Conservation (phyloP, 148 eudicot genomes). For the Chenopodium album region DNA sequence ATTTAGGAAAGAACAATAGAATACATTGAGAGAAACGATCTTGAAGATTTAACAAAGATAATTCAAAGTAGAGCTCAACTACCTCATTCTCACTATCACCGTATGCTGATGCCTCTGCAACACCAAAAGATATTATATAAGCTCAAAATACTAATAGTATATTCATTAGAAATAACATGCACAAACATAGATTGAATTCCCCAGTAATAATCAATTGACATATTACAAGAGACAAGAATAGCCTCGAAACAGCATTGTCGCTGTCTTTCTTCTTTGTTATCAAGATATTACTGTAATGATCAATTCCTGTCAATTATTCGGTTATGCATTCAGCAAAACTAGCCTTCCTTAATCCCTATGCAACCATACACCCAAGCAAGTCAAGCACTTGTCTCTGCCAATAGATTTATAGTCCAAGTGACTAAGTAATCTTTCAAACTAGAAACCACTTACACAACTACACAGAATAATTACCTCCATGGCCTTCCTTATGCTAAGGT, state of each 20-base stretch:
- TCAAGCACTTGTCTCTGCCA: neutral
- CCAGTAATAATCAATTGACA: neutral
- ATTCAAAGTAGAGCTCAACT: conserved; percentile 10
- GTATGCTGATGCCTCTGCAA: conserved; percentile 81
- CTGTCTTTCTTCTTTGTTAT: neutral
- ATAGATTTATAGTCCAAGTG: neutral
- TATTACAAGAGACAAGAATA: neutral
- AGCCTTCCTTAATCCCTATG: neutral
- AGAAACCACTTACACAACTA: neutral
- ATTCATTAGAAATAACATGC: neutral
- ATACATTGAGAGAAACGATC: conserved; percentile 2
- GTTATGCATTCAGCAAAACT: neutral
- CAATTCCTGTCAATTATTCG: neutral
- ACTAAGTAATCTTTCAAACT: neutral
- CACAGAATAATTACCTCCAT: neutral
- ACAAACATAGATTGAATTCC: neutral
- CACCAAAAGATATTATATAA: conserved; percentile 11
- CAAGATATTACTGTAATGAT: neutral
- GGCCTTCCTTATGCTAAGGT: neutral
- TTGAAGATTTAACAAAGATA: conserved; percentile 19
- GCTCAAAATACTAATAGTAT: neutral
- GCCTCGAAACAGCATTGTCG: neutral
- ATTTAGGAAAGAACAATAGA: conserved; percentile 11
- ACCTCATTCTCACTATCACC: conserved; percentile 62
- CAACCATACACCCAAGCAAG: neutral